Base-by-base conservation (phyloP, 352 stramenopile genomes). In the Phytophthora fragariaefolia region DNA sequence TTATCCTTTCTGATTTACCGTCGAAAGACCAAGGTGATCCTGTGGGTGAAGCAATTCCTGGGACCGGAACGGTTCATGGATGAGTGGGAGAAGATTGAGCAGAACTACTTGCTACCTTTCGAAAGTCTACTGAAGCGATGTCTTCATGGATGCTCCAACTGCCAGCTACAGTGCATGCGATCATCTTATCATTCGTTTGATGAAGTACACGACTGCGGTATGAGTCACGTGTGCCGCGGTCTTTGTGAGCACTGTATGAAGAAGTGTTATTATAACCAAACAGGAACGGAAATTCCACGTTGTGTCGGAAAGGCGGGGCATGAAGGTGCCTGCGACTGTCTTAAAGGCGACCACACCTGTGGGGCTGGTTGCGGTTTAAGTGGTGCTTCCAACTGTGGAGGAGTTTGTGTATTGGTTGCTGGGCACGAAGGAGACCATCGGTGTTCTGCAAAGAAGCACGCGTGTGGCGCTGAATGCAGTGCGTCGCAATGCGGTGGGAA, bases 151-250 rank as follows among this genome's bases (percentile, higher is more conserved):
- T 83, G 77, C 23, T 17, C 60, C 1, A 45, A 75, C 7, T 86
- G 77, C 22, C 69, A 79, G 17, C 66, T 86, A 9, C 50, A 70
- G 27, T 86, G 77, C 26, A 74, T 83, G 61, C 58, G 61, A n/a
- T 79, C 64, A 3, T 40, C 58, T 6, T 69, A 55, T 12, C 77
- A 86, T 28, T 73, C 61, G 0, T 57, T 71, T 56, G 43, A 63
- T 27, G 50, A 69, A n/a, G 34, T 53, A 5, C 77, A 86, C 24
- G 69, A 83, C 48, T 86, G 77, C 46, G 75, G 76, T 9, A 80
- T 75, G 63, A 70, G 57, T 45, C 77, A 86, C 40, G 49, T 58
- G 20, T 86, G 77, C 30, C 57, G 62, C 27, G 58, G 66, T 34
- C 42, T 67, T 5, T 86, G 77, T 27, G 63, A 72, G 17, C 79